Percentiles rank a stretch among this genome's conserved stretches.
phyloP scores from a whole-genome alignment of 2,329 filamentous ascomycete genomes.

The Neonectria coccinea region DNA sequence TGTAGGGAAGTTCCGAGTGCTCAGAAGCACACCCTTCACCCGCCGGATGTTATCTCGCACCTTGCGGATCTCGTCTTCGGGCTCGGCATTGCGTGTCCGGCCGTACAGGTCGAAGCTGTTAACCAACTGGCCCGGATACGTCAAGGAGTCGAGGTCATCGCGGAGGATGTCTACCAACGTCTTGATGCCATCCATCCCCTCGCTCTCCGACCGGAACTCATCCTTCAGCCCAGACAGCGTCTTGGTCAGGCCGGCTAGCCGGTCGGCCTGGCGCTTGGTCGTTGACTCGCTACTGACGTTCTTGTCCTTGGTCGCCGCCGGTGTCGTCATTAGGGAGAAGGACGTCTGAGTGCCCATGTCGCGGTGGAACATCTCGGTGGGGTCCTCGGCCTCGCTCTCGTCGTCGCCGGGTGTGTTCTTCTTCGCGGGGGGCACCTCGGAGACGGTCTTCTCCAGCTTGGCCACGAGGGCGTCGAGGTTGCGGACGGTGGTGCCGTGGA shows the following conservation, averaged over 20 bases:
- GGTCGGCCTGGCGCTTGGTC: slow-evolving; percentile 55
- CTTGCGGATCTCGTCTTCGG: slow-evolving; percentile 77
- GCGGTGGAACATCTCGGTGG: slow-evolving; percentile 83
- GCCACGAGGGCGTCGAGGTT: slow-evolving; percentile 61
- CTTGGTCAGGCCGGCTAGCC: slow-evolving; percentile 57
- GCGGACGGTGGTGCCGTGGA: slow-evolving; percentile 60
- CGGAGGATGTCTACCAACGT: slow-evolving; percentile 68
- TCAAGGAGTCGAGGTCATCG: slow-evolving; percentile 73
- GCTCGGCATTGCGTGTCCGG: slow-evolving; percentile 60
- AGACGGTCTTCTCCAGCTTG: slow-evolving; percentile 69
- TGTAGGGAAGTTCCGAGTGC: slow-evolving; percentile 77
- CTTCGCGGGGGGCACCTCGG: slow-evolving; percentile 64
- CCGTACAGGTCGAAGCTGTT: slow-evolving; percentile 57
- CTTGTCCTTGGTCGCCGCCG: slow-evolving; percentile 26
- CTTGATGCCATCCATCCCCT: slow-evolving; percentile 64
- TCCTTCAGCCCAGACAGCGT: slow-evolving; percentile 58
- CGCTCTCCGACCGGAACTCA: slow-evolving; percentile 57
- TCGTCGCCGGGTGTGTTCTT: slow-evolving; percentile 47
- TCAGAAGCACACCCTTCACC: slow-evolving; percentile 83
- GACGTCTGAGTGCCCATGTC: slow-evolving; percentile 85
- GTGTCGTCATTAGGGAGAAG: slow-evolving; percentile 36
- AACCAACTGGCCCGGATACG: slow-evolving; percentile 56
- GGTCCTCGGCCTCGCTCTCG: slow-evolving; percentile 67
- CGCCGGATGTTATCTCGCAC: slow-evolving; percentile 81
- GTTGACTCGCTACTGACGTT: slow-evolving; percentile 41